phyloP scores from a whole-genome alignment of 1,139 yeast genomes.

The Scheffersomyces illinoinensis region DNA sequence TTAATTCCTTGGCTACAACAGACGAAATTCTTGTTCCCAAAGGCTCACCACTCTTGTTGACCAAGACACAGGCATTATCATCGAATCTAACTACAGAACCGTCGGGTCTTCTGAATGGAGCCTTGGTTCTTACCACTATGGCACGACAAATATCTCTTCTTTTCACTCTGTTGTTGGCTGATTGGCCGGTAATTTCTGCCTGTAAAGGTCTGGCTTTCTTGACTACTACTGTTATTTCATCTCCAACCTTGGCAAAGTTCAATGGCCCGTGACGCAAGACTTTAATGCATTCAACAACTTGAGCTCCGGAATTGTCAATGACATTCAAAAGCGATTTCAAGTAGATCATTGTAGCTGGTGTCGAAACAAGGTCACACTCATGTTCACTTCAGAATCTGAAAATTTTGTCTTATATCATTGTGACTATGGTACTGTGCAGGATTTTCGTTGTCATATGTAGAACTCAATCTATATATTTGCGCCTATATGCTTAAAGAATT shows the following conservation, averaged over 20 bases:
- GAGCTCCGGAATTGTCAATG: slow-evolving; percentile 95
- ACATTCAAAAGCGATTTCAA: slow-evolving; percentile 86
- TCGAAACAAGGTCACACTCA: neutral
- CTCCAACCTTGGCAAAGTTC: slow-evolving; percentile 84
- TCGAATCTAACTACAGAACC: slow-evolving; percentile 88
- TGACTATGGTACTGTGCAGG: neutral
- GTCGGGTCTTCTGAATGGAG: slow-evolving; percentile 80
- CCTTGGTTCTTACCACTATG: slow-evolving; percentile 89
- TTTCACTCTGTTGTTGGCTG: slow-evolving; percentile 78
- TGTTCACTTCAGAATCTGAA: neutral
- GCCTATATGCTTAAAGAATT: neutral
- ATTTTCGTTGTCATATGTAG: neutral
- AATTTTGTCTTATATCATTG: too few relatives aligned
- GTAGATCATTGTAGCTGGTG: slow-evolving; percentile 60
- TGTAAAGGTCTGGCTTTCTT: slow-evolving; percentile 82
- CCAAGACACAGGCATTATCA: slow-evolving; percentile 95
- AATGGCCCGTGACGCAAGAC: slow-evolving; percentile 87
- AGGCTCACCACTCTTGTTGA: slow-evolving; percentile 91
- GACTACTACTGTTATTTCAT: slow-evolving; percentile 90
- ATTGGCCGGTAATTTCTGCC: slow-evolving; percentile 63
- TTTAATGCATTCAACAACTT: slow-evolving; percentile 92
- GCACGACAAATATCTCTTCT: slow-evolving; percentile 97
- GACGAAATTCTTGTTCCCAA: slow-evolving; percentile 91
- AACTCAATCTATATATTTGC: neutral
- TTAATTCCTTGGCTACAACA: slow-evolving; percentile 89